phyloP scores from a whole-genome alignment of 345 rosid species.

The Lepidium africanum region DNA sequence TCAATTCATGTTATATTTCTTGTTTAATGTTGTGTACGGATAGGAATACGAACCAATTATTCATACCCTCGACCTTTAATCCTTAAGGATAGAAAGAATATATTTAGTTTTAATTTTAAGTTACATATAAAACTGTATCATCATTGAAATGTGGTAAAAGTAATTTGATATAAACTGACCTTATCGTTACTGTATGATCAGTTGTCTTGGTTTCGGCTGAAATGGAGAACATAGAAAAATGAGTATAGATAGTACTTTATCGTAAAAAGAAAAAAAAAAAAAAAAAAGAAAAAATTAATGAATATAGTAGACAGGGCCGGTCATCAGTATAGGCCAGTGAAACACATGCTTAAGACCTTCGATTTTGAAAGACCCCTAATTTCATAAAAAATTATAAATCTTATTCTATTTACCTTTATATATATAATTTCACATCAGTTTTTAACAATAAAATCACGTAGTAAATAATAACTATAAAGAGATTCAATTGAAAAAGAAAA shows the following conservation, averaged over 20 bases:
- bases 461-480: no score
- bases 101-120: no score
- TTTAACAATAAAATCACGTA: no score
- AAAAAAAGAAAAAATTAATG: neutral
- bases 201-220: constrained; percentile 14
- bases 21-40: neutral
- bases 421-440: no score
- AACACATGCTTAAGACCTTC: no score
- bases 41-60: neutral
- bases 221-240: neutral
- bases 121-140: neutral
- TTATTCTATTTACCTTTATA: no score
- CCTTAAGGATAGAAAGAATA: neutral
- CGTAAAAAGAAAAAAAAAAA: neutral
- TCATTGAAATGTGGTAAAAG: neutral
- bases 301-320: no score
- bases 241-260: neutral
- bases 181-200: neutral
- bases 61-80: neutral
- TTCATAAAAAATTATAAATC: no score
- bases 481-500: no score
- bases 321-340: no score
- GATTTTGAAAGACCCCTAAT: no score
- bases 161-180: neutral
- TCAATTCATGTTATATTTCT: neutral